phyloP scores from a whole-genome alignment of 2,329 filamentous ascomycete genomes.

The Cercospora zeina region DNA sequence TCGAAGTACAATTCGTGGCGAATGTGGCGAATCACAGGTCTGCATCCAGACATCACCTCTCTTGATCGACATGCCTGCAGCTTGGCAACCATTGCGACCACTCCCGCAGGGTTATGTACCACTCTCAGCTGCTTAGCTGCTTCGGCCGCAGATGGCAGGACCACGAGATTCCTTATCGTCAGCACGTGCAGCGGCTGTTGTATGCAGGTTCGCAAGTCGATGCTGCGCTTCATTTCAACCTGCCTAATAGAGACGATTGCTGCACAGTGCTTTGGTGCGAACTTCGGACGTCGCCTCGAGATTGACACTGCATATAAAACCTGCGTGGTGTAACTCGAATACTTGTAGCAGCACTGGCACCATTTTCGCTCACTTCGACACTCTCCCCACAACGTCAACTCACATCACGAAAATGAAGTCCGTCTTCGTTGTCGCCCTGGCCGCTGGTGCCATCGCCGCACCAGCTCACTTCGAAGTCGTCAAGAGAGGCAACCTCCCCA shows the following conservation, averaged over 20 bases:
- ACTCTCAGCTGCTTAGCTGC: slow-evolving; percentile 17
- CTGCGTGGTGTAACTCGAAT: background rate
- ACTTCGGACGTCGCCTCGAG: slow-evolving; percentile 12
- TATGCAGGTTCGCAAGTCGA: slow-evolving; percentile 12
- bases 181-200: slow-evolving; percentile 23
- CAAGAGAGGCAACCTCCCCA: slow-evolving; percentile 36
- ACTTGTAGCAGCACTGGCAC: background rate
- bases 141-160: slow-evolving; percentile 15
- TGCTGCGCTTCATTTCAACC: slow-evolving; percentile 15
- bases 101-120: slow-evolving; percentile 4
- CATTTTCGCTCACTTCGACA: background rate
- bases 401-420: slow-evolving; percentile 28
- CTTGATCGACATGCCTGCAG: slow-evolving; percentile 26
- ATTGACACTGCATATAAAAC: background rate
- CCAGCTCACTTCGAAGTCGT: slow-evolving; percentile 26
- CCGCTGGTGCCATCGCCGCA: slow-evolving; percentile 31
- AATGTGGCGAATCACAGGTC: slow-evolving; percentile 22
- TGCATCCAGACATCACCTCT: slow-evolving; percentile 3
- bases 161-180: slow-evolving; percentile 23
- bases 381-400: background rate
- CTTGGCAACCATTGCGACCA: slow-evolving; percentile 21
- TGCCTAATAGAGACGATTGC: slow-evolving; percentile 19
- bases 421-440: slow-evolving; percentile 26
- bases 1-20: slow-evolving; percentile 17
- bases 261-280: slow-evolving; percentile 10